phyloP scores from a whole-genome alignment of 768 basidiomycete species.

The Boletus tylopilopsis region DNA sequence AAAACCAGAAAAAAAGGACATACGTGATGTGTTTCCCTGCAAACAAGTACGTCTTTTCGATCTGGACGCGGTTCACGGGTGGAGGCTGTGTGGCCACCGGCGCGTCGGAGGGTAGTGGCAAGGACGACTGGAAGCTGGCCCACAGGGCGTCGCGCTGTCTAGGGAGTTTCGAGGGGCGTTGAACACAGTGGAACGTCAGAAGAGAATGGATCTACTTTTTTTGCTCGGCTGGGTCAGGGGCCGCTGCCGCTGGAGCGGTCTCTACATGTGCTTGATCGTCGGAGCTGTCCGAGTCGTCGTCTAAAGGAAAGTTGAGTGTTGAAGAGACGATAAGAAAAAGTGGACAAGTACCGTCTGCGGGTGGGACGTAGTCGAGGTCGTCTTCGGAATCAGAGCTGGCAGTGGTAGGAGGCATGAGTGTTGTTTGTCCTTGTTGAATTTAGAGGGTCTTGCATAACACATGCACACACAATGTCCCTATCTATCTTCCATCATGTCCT shows the following conservation, averaged over 20 bases:
- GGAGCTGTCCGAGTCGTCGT: conserved; percentile 37
- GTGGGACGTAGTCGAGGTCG: conserved; percentile 60
- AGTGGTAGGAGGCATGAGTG: conserved; percentile 14
- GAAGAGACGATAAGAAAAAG: background rate
- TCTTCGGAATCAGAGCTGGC: conserved; percentile 62
- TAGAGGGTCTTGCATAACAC: conserved; percentile 18
- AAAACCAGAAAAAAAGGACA: background rate
- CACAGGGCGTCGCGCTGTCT: conserved; percentile 66
- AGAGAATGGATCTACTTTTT: conserved; percentile 36
- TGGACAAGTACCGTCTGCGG: conserved; percentile 33
- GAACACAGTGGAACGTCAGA: background rate
- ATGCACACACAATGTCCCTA: too few relatives aligned
- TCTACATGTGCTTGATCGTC: conserved; percentile 38
- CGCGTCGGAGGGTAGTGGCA: conserved; percentile 28
- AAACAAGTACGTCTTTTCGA: conserved; percentile 68
- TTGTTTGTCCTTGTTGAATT: conserved; percentile 30
- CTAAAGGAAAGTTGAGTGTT: background rate
- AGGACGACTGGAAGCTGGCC: conserved; percentile 64
- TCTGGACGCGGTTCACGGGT: conserved; percentile 55
- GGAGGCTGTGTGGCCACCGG: too few relatives aligned
- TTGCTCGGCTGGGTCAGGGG: conserved; percentile 37
- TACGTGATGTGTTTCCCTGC: conserved; percentile 76
- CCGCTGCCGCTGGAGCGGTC: conserved; percentile 12
- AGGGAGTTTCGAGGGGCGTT: background rate
- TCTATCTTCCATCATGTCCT: too few relatives aligned